Evolutionary conservation across 1,284 basidiomycete genomes (phyloP).

Genomic region (Marasmius oreades): DNA sequence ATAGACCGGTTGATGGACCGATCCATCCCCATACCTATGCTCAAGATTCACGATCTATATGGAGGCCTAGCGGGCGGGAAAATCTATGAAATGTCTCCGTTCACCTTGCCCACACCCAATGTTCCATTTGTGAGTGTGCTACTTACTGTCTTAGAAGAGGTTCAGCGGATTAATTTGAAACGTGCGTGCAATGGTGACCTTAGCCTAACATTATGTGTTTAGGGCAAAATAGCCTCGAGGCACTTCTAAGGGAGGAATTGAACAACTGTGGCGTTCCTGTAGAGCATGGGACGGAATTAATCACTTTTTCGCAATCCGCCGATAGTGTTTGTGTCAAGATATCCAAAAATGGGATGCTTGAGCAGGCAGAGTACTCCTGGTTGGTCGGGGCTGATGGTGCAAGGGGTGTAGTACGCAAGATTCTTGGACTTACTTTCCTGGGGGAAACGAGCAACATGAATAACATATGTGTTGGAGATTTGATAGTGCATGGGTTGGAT

Average conservation of each 20-base stretch:
- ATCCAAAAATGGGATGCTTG: slow-evolving; percentile 2
- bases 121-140: slow-evolving; percentile 1
- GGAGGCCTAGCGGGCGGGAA: slow-evolving; percentile 18
- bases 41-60: slow-evolving; percentile 19
- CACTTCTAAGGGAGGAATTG: slow-evolving; percentile 27
- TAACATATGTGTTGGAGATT: slow-evolving; percentile 2
- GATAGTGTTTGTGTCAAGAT: slow-evolving; percentile 21
- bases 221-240: slow-evolving; percentile 26
- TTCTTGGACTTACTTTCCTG: background rate
- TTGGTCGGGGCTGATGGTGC: slow-evolving; percentile 37
- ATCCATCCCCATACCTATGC: slow-evolving; percentile 14
- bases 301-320: slow-evolving; percentile 21
- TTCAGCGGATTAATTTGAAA: background rate
- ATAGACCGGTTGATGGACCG: background rate
- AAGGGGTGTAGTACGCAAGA: slow-evolving; percentile 9
- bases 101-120: background rate
- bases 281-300: slow-evolving; percentile 28
- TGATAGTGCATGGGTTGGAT: slow-evolving; percentile 19
- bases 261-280: slow-evolving; percentile 22
- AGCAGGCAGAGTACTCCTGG: slow-evolving; percentile 20
- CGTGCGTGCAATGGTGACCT: background rate
- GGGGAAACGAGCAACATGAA: slow-evolving; percentile 3
- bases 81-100: slow-evolving; percentile 11
- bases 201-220: slow-evolving; percentile 13
- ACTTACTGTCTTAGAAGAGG: background rate